A percentile compares a stretch with the other conserved stretches of the same genome.
These are phyloP conservation scores for Beauveria sp. DNA, from an alignment of 2,329 filamentous ascomycete species.

Conservation along the genomic window DNA sequence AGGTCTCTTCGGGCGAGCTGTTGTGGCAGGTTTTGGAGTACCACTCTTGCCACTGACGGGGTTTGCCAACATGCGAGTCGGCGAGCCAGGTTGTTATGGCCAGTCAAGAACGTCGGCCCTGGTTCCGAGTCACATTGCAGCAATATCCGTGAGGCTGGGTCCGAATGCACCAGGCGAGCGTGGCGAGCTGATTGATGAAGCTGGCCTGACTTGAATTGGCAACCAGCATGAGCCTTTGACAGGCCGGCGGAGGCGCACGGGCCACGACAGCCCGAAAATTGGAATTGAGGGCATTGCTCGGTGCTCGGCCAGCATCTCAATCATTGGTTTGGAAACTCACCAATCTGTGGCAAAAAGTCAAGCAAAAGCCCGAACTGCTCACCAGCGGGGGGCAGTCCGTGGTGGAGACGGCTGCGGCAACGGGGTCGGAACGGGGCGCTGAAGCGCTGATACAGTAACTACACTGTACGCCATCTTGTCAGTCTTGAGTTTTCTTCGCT, in stretches of 20 bases:
- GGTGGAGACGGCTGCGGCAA: neutral
- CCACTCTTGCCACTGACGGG: neutral
- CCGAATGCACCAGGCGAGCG: neutral
- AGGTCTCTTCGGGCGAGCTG: neutral
- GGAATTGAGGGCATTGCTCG: neutral
- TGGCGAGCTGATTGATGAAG: neutral
- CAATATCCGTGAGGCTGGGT: neutral
- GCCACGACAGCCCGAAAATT: neutral
- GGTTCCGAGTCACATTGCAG: neutral
- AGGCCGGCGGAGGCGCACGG: neutral
- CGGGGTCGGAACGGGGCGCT: too few species aligned
- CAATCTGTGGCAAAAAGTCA: neutral
- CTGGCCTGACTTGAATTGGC: neutral
- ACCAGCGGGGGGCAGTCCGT: neutral
- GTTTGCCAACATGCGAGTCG: neutral
- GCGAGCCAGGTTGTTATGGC: neutral
- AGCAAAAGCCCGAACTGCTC: neutral
- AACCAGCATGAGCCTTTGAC: neutral
- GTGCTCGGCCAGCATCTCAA: slow-evolving; percentile 1
- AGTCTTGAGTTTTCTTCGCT: neutral
- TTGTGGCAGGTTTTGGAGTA: neutral
- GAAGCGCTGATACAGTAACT: too few species aligned
- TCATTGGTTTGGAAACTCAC: neutral
- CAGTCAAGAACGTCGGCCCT: neutral
- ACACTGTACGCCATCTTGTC: neutral